These are phyloP conservation scores for Ceratonia siliqua DNA, from an alignment of 306 rosid species.

Conservation along the genomic window DNA sequence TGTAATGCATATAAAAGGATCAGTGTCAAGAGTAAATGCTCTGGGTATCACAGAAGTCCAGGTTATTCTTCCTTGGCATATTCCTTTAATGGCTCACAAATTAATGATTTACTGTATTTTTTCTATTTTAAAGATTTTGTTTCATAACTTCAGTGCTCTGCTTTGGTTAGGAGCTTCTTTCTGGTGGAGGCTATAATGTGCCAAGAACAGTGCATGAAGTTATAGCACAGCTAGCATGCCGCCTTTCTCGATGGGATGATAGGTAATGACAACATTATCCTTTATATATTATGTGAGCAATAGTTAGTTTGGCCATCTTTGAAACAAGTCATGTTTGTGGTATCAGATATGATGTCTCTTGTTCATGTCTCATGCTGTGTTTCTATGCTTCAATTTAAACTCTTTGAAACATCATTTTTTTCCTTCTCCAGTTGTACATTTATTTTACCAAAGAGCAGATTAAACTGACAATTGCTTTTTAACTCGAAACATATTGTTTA, in stretches of 20 bases:
- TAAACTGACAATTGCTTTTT: not conserved
- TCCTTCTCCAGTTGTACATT: not conserved
- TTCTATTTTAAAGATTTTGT: conserved; percentile 11
- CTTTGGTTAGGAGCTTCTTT: conserved; percentile 78
- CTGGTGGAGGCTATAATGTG: conserved; percentile 71
- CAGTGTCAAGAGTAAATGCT: conserved; percentile 57
- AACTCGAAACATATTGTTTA: not conserved
- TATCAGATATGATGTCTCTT: no score
- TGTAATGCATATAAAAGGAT: conserved; percentile 77
- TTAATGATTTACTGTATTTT: not conserved
- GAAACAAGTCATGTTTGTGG: conserved; percentile 6
- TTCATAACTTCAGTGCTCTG: conserved; percentile 13
- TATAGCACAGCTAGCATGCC: conserved; percentile 76
- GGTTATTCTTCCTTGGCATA: conserved; percentile 53
- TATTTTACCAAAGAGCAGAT: not conserved
- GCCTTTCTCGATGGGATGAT: conserved; percentile 96
- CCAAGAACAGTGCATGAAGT: conserved; percentile 94
- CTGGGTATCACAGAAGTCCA: conserved; percentile 93
- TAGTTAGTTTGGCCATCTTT: conserved; percentile 11
- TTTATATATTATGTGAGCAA: conserved; percentile 1
- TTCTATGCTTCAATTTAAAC: conserved; percentile 10
- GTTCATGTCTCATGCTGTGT: conserved; percentile 3
- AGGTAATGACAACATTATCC: conserved; percentile 53
- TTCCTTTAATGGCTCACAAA: conserved; percentile 22
- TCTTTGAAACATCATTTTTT: not conserved